phyloP scores from a whole-genome alignment of 2,329 filamentous ascomycete genomes.

The Botrytis galanthina region DNA sequence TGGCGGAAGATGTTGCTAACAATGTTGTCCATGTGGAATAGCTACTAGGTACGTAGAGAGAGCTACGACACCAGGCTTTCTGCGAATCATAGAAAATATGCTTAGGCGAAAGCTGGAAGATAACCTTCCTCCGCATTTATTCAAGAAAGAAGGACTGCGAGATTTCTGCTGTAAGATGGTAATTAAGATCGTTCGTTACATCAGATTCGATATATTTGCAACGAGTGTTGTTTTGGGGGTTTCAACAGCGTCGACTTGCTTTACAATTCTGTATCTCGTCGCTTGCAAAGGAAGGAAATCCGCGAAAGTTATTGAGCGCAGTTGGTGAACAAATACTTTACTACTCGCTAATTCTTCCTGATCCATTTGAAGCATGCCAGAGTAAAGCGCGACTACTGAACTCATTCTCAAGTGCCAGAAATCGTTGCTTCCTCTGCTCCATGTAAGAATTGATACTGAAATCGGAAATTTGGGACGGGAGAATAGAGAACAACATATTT shows the following conservation, averaged over 20 bases:
- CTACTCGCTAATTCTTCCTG: neutral
- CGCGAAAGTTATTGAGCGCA: neutral
- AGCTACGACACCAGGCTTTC: neutral
- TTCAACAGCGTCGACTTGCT: neutral
- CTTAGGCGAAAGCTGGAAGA: neutral
- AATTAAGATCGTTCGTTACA: neutral
- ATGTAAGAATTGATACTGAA: neutral
- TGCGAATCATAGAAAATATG: neutral
- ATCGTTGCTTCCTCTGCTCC: neutral
- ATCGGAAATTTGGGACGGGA: neutral
- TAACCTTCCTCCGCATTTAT: neutral
- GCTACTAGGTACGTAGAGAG: neutral
- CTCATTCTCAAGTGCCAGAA: neutral
- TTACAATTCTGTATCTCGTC: neutral
- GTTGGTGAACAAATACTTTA: neutral
- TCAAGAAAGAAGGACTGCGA: neutral
- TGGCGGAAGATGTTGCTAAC: neutral
- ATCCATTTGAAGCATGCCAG: neutral
- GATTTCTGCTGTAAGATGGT: neutral
- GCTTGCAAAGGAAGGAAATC: neutral
- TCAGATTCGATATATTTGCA: neutral
- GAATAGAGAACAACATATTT: neutral
- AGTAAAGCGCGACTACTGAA: neutral
- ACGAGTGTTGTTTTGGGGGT: neutral
- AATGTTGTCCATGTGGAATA: neutral